phyloP scores from a whole-genome alignment of 2,329 filamentous ascomycete genomes.

The Beauveria asiatica region DNA sequence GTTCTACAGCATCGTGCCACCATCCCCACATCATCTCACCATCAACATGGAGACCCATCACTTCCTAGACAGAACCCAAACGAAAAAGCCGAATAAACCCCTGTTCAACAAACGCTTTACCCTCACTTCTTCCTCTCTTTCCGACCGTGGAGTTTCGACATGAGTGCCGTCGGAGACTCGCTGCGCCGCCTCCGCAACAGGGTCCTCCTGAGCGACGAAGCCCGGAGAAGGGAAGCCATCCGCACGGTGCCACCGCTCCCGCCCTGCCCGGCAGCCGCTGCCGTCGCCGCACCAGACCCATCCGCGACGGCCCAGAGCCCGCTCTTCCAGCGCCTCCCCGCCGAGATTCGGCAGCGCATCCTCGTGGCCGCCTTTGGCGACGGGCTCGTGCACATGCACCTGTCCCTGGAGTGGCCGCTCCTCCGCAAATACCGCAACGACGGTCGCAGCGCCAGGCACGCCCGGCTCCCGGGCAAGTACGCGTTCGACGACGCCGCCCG shows the following conservation, averaged over 20 bases:
- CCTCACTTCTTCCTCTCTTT: neutral
- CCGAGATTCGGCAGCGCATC: neutral
- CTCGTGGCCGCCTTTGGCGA: slow-evolving; percentile 1
- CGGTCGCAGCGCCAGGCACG: neutral
- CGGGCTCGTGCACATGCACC: neutral
- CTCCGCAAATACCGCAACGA: neutral
- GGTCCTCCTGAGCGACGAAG: neutral
- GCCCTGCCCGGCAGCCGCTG: neutral
- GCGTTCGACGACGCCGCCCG: neutral
- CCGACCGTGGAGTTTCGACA: neutral
- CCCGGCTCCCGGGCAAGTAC: neutral
- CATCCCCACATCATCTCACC: too few species aligned
- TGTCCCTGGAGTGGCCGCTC: neutral
- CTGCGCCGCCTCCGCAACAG: neutral
- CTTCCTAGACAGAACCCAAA: too few species aligned
- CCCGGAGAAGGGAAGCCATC: neutral
- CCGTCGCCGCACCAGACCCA: neutral
- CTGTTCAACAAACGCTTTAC: too few species aligned
- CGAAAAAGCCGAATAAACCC: too few species aligned
- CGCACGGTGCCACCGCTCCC: neutral
- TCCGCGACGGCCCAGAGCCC: neutral
- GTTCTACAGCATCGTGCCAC: too few species aligned
- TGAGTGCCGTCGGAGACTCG: neutral
- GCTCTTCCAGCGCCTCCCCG: neutral
- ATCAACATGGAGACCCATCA: too few species aligned